Evolutionary conservation across 164 flowering plant species (phyloP), one percentile per base, ranked within the genome.

Genomic region (Vitis vinifera): DNA sequence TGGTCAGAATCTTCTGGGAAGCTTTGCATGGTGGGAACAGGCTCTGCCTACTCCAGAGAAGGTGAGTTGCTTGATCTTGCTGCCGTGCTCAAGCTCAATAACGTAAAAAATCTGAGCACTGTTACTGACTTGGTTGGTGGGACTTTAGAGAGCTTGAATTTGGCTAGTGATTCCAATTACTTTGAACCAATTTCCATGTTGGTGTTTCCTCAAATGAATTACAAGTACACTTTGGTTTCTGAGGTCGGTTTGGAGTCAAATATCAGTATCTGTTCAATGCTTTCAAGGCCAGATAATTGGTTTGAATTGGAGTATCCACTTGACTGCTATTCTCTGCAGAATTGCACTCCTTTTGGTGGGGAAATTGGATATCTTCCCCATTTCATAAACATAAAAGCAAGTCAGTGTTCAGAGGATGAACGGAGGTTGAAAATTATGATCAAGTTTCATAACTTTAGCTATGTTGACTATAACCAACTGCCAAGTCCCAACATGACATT

Each of bases 11-110:
- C 69, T 3, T 57, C 78, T 29, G 79, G 84, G 68, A 76, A 61
- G 69, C 76, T 85, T 13, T 87, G 88, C 70, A 75, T 83, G 88
- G 81, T 85, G 9, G 90, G 90, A 63, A 69, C 77, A 3, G 79
- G 80, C 17, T 50, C 47, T 44, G 66, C 63, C n/a, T 59, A 51
- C 12, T 63, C 74, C 6, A 65, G 29, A 19, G 73, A 71, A 75
- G 87, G 89, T 78, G 72, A 77, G 8, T 3, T 29, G 3, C 62
- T 80, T 53, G 52, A 74, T 50, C 72, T 82, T 66, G 71, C 74
- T 60, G 83, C 69, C 55, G 82, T 82, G 37, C 71, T 89, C 11
- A 86, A 80, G 87, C 76, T 85, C 27, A 70, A 75, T 30, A 78
- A 72, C 74, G 57, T 76, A 0, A 77, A 55, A 37, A 75, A 55